Evolutionary conservation across 1,139 yeast species (phyloP), one percentile per base, ranked within the genome.

Genomic region (Geotrichum citri-aurantii): DNA sequence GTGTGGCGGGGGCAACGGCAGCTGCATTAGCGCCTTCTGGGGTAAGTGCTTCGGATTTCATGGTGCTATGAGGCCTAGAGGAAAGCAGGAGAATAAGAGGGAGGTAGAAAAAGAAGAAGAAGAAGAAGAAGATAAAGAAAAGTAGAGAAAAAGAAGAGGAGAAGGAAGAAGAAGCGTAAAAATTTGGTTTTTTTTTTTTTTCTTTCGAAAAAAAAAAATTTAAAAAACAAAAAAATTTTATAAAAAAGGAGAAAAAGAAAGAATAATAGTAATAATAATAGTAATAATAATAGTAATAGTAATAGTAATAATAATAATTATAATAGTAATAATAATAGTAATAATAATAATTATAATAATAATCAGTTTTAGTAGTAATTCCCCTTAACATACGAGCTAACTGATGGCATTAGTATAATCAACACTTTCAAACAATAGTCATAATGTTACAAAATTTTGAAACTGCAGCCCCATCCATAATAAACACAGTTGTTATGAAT

Each of bases 1-100:
- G 58, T 19, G 44, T n/a, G 44, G 44, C 19, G 17, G 44, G 44
- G 14, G 44, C 44, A 14, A 17, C 44, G 54, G 56, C 29, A 24
- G 52, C 21, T 23, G 26, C 14, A 19, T 48, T 11, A n/a, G 26
- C 37, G 7, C 47, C 33, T 7, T 31, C 33, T 6, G 50, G 12
- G 14, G 31, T 23, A 10, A 17, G 21, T 11, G 40, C 56, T 27
- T 48, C 48, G 6, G 24, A 3, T 11, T 26, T 26, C 51, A 48
- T 24, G 6, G 23, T 29, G 8, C 7, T 24, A 4, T 12, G 40
- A 26, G 24, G 14, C n/a, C n/a, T 4, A 12, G 21, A 26, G 23
- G 2, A 48, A 23, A 48, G 17, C 12, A 31, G n/a, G n/a, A 31
- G n/a, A 31, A 48, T 24, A 26, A 27, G 14, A 26, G 31, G 17